A percentile compares a stretch with the other conserved stretches of the same genome.
These are phyloP conservation scores for Meira nashicola DNA, from an alignment of 1,284 basidiomycete genomes.

Conservation along the genomic window DNA sequence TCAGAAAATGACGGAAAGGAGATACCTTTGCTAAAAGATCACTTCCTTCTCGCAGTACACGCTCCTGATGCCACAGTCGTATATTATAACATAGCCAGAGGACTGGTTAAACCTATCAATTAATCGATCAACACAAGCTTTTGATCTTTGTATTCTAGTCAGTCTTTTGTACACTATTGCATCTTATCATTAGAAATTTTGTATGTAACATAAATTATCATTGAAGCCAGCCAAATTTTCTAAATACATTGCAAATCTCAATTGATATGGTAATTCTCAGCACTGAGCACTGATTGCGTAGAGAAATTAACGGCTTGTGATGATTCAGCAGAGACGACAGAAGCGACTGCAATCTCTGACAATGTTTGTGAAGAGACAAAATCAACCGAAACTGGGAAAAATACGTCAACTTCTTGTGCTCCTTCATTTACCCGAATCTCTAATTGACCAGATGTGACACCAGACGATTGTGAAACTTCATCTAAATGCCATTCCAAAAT, in stretches of 20 bases:
- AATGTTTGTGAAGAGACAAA: constrained; percentile 77
- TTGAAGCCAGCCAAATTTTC: not conserved
- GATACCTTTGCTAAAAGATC: constrained; percentile 6
- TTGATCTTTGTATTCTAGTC: constrained; percentile 45
- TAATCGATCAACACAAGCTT: constrained; percentile 59
- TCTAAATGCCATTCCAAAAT: constrained; percentile 70
- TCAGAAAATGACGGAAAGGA: not conserved
- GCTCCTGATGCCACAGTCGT: constrained; percentile 46
- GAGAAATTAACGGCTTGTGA: constrained; percentile 68
- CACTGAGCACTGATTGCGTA: constrained; percentile 62
- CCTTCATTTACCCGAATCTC: constrained; percentile 71
- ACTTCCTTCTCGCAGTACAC: constrained; percentile 42
- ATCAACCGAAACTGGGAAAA: constrained; percentile 85
- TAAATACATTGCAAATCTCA: constrained; percentile 5
- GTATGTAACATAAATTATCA: not conserved
- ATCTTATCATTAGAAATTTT: not conserved
- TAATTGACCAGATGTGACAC: constrained; percentile 68
- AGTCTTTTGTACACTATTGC: constrained; percentile 10
- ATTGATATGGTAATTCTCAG: constrained; percentile 44
- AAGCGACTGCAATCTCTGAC: constrained; percentile 63
- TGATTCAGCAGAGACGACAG: constrained; percentile 61
- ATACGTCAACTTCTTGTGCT: constrained; percentile 74
- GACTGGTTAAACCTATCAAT: constrained; percentile 49
- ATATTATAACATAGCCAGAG: constrained; percentile 44
- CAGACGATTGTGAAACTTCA: constrained; percentile 57